Evolutionary conservation across 306 rosid genomes (phyloP).

Genomic region (Quercus dentata): DNA sequence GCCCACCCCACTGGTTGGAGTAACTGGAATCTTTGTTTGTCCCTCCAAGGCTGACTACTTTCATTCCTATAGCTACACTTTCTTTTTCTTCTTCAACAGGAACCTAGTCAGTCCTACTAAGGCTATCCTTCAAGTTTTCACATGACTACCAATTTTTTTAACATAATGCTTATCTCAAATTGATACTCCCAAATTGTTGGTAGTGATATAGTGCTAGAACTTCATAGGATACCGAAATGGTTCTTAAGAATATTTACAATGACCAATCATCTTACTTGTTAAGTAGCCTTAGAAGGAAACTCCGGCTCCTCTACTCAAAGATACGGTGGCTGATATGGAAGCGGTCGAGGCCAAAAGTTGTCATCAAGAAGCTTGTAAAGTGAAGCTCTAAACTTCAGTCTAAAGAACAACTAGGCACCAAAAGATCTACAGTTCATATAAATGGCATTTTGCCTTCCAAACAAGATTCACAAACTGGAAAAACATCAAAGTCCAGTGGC

Average conservation of each 20-base stretch:
- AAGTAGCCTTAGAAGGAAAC: conserved; percentile 50
- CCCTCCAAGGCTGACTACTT: conserved; percentile 6
- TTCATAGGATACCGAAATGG: conserved; percentile 13
- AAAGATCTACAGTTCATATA: conserved; percentile 16
- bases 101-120: background rate
- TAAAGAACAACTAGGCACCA: conserved; percentile 23
- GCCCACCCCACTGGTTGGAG: conserved; percentile 35
- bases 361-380: conserved; percentile 70
- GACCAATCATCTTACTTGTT: conserved; percentile 24
- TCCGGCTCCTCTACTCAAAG: conserved; percentile 48
- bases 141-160: background rate
- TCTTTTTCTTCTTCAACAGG: conserved; percentile 4
- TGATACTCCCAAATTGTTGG: conserved; percentile 3
- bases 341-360: conserved; percentile 62
- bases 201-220: conserved; percentile 6
- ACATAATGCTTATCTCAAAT: background rate
- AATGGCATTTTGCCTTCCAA: conserved; percentile 16
- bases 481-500: too few species aligned
- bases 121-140: background rate
- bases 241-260: background rate
- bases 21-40: conserved; percentile 46
- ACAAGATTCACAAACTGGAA: too few species aligned
- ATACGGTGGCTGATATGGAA: conserved; percentile 61
- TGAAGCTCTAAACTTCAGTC: conserved; percentile 35
- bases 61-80: background rate